Evolutionary conservation across 805 yeast species (phyloP), one percentile per base, ranked within the genome.

Genomic region (Candida ponderosae): DNA sequence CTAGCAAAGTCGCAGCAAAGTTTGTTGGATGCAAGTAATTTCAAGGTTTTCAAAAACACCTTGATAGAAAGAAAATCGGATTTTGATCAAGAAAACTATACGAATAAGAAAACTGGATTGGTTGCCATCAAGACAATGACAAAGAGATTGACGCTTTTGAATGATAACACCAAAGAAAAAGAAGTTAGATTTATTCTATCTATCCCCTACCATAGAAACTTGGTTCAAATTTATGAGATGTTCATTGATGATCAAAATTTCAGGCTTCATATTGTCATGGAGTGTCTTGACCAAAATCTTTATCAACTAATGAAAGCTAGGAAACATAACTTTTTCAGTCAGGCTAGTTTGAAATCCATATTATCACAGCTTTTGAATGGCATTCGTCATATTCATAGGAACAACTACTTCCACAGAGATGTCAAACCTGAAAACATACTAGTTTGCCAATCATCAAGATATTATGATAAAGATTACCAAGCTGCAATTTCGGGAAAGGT

Each of bases 371-470:
- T 89, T 1, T 63, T 86, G 40, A 68, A 73, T 39, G 98, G 93
- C 4, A 68, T 89, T 21, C 72, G 76, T 39, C 97, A 90, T 57
- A 87, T 90, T 38, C 98, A 86, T 51, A 55, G 59, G 20, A 63
- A 68, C 47, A 72, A 73, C 10, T 85, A 69, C 51, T 80, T 80
- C 51, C 97, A 90, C 57, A 72, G 98, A 40, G 98, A 90, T 64
- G 70, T 90, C 34, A 90, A 90, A 59, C 97, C 98, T 0, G 97
- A 90, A 52, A 90, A 90, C 58, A 81, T 90, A 19, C 70, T 90
- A 46, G 75, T 89, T 5, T 67, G 79, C 28, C 76, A 79, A 18
- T 60, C 81, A 6, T 57, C 61, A 29, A 68, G 68, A 35, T 81
- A 71, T 50, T 81, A 72, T 54, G 57, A 60, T 55, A 55, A 63